Conservation (phyloP, 2,329 filamentous ascomycete species). For the Arthroderma sp. region DNA sequence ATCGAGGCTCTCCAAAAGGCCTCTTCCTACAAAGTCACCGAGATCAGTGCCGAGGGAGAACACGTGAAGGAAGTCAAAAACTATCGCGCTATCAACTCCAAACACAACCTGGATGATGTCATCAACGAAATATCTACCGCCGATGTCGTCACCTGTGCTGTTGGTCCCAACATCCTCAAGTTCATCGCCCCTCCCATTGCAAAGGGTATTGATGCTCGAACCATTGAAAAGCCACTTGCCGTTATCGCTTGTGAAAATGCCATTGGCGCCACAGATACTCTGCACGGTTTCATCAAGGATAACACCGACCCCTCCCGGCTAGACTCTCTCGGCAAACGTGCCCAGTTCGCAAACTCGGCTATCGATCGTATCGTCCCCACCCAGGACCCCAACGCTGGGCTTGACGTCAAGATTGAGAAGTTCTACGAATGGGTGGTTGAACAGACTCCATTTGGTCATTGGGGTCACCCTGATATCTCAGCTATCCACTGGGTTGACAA, state of each 20-base stretch:
- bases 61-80: constrained; percentile 74
- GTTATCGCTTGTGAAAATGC: constrained; percentile 98
- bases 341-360: constrained; percentile 90
- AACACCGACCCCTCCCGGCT: constrained; percentile 59
- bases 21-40: constrained; percentile 77
- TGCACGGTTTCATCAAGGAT: constrained; percentile 67
- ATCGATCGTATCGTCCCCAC: constrained; percentile 97
- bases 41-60: constrained; percentile 76
- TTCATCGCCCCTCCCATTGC: constrained; percentile 94
- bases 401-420: constrained; percentile 92
- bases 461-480: constrained; percentile 59
- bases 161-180: constrained; percentile 89
- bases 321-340: constrained; percentile 56
- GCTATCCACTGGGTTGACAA: constrained; percentile 90
- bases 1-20: constrained; percentile 66
- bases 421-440: constrained; percentile 99
- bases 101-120: constrained; percentile 66
- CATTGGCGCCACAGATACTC: constrained; percentile 82
- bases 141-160: constrained; percentile 88
- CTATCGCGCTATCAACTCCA: constrained; percentile 95
- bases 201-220: constrained; percentile 74
- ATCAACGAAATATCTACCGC: constrained; percentile 75
- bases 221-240: constrained; percentile 53
- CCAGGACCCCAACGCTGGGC: constrained; percentile 63
- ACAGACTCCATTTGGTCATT: constrained; percentile 63